phyloP scores from a whole-genome alignment of 108 stramenopile species.

The Cylindrotheca closterium region DNA sequence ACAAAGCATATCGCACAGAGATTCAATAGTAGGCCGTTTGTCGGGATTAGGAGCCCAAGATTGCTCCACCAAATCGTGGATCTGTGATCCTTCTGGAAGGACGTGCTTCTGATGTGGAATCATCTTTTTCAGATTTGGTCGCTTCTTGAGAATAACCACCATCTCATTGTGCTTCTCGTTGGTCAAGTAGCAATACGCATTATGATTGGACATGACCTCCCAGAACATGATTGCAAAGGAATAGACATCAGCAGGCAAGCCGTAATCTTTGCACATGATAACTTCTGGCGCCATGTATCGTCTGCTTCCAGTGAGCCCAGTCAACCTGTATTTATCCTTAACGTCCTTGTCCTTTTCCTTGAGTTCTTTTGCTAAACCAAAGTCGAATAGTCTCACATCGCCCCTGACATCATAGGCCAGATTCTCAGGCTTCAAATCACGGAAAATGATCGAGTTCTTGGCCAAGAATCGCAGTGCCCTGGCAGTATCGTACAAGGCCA shows the following conservation, averaged over 20 bases:
- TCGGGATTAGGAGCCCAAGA: constrained; percentile 27
- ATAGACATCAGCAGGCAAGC: constrained; percentile 43
- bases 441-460: constrained; percentile 18
- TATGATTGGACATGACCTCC: constrained; percentile 38
- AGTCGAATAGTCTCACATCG: constrained; percentile 62
- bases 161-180: constrained; percentile 39
- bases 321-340: constrained; percentile 30
- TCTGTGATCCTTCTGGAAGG: constrained; percentile 6
- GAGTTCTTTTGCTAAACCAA: constrained; percentile 67
- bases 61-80: constrained; percentile 16
- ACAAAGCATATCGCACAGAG: constrained; percentile 20
- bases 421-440: constrained; percentile 64
- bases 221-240: constrained; percentile 45
- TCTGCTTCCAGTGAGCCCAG: constrained; percentile 31
- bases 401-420: constrained; percentile 63
- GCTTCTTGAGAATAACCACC: constrained; percentile 40
- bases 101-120: neutral
- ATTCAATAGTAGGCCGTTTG: constrained; percentile 26
- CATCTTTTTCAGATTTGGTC: constrained; percentile 21
- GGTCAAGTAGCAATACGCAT: constrained; percentile 31
- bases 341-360: constrained; percentile 26
- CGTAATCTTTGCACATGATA: constrained; percentile 38
- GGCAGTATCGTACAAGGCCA: neutral
- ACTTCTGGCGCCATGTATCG: constrained; percentile 71
- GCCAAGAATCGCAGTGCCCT: neutral